These are phyloP conservation scores for Microdochium trichocladiopsis DNA, from an alignment of 2,329 filamentous ascomycete genomes.

Conservation along the genomic window DNA sequence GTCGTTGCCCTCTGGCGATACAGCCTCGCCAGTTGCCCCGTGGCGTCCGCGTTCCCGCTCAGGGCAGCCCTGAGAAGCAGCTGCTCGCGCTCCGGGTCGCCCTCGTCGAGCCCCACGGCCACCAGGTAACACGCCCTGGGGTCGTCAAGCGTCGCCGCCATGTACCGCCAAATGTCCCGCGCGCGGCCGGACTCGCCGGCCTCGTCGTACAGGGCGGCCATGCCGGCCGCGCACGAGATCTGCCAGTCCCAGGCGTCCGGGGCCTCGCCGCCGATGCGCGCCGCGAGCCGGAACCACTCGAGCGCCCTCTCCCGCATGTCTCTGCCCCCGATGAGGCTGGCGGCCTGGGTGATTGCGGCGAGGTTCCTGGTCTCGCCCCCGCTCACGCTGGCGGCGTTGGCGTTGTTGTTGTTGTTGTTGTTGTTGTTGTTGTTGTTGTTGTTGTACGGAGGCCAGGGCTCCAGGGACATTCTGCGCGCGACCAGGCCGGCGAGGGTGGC, in stretches of 20 bases:
- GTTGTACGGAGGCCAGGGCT: too few relatives aligned
- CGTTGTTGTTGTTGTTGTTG: too few relatives aligned
- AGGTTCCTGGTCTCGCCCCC: too few relatives aligned
- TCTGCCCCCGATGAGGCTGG: not conserved
- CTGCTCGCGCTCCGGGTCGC: constrained; percentile 12
- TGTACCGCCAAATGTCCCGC: constrained; percentile 11
- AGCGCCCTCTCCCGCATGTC: constrained; percentile 16
- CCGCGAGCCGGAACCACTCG: constrained; percentile 18
- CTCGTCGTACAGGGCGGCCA: constrained; percentile 17
- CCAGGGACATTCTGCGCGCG: not conserved
- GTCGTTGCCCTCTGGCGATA: constrained; percentile 8
- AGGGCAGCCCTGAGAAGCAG: constrained; percentile 23
- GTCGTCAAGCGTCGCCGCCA: constrained; percentile 22
- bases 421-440: too few relatives aligned
- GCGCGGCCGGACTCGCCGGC: constrained; percentile 12
- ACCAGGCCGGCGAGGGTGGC: constrained; percentile 27
- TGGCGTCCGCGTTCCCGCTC: constrained; percentile 16
- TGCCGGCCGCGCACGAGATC: constrained; percentile 17
- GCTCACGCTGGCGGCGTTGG: too few relatives aligned
- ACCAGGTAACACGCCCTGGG: constrained; percentile 15
- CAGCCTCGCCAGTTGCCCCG: constrained; percentile 13
- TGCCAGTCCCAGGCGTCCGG: constrained; percentile 25
- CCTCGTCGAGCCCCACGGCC: constrained; percentile 15
- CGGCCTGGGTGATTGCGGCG: not conserved
- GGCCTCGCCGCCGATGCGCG: constrained; percentile 5